These are phyloP conservation scores for Russula ochroleuca DNA, from an alignment of 768 basidiomycete species.

Conservation along the genomic window DNA sequence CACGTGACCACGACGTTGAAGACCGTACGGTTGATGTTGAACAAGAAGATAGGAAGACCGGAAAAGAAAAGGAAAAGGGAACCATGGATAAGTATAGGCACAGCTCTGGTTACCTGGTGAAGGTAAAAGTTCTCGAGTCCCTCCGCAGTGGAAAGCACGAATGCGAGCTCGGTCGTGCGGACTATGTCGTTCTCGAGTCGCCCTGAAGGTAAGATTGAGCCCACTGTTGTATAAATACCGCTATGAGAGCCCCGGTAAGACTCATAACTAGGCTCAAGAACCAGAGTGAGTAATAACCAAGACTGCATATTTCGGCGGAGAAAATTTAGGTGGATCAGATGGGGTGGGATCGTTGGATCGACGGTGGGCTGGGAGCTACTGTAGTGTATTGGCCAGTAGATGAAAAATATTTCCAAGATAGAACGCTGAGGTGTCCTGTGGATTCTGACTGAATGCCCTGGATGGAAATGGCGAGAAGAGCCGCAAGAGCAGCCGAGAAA, in stretches of 20 bases:
- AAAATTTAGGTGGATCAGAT: constrained; percentile 14
- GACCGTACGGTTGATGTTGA: constrained; percentile 29
- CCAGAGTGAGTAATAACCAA: constrained; percentile 43
- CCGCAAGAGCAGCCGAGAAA: constrained; percentile 23
- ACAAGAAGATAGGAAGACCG: constrained; percentile 45
- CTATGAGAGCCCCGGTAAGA: constrained; percentile 41
- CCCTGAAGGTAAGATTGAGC: constrained; percentile 31
- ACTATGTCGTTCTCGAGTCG: constrained; percentile 26
- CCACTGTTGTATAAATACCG: constrained; percentile 51
- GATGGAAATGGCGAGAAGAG: constrained; percentile 13
- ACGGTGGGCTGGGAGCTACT: background rate
- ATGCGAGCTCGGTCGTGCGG: constrained; percentile 39
- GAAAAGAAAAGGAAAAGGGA: constrained; percentile 50
- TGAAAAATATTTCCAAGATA: constrained; percentile 15
- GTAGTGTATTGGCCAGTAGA: background rate
- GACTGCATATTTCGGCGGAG: constrained; percentile 33
- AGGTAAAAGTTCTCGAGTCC: constrained; percentile 42
- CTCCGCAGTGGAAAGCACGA: constrained; percentile 36
- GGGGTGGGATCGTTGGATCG: background rate
- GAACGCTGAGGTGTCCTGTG: constrained; percentile 1
- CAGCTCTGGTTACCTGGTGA: constrained; percentile 37
- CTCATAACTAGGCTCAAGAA: constrained; percentile 39
- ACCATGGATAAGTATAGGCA: constrained; percentile 40
- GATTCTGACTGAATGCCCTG: constrained; percentile 9
- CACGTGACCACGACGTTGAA: background rate